A percentile compares a stretch with the other conserved stretches of the same genome.
Conservation (phyloP, 305 asterid species). For the Withania somnifera region DNA sequence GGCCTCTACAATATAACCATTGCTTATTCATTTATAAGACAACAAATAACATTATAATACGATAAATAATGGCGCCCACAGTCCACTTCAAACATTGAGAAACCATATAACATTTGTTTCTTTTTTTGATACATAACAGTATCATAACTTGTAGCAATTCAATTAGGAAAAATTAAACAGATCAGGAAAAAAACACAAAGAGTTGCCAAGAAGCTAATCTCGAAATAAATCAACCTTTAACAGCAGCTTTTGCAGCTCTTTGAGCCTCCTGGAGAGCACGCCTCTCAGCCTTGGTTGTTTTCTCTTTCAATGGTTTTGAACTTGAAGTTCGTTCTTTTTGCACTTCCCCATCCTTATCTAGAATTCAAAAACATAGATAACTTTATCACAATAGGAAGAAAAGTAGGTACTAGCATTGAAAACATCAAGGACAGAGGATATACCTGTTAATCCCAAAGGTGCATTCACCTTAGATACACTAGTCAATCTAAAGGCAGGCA, state of each 20-base stretch:
- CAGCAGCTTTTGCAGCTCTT: constrained; percentile 79
- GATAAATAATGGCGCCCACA: no score
- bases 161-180: neutral
- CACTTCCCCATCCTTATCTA: constrained; percentile 44
- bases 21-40: neutral
- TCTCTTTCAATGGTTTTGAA: constrained; percentile 60
- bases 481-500: constrained; percentile 28
- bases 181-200: neutral
- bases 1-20: neutral
- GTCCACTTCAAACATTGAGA: neutral
- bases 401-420: neutral
- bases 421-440: neutral
- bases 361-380: constrained; percentile 2
- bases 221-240: constrained; percentile 38
- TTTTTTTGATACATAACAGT: neutral
- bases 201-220: neutral
- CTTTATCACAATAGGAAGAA: neutral
- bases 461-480: constrained; percentile 27
- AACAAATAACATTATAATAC: neutral
- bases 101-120: neutral
- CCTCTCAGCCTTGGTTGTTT: constrained; percentile 79
- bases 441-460: constrained; percentile 28
- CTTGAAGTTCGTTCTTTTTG: constrained; percentile 34
- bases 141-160: neutral
- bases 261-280: constrained; percentile 96